Evolutionary conservation across 2,329 filamentous ascomycete genomes (phyloP), one percentile per base, ranked within the genome.

Genomic region (Botryotinia globosa): DNA sequence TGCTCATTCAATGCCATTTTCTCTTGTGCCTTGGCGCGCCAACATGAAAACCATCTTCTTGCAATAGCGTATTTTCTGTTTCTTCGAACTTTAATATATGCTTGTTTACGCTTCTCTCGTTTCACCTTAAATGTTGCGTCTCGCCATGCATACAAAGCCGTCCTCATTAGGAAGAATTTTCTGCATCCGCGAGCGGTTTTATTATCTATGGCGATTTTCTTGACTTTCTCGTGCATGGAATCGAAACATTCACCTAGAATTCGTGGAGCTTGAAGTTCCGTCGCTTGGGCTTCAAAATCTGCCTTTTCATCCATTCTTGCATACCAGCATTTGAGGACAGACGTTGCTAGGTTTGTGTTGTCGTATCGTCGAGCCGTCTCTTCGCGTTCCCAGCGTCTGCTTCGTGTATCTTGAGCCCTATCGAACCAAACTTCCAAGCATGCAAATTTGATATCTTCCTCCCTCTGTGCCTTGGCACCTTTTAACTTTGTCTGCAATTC

Each of bases 401-500:
- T 75, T 61, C 72, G 76, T n/a, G 72, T 80, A 51, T 77, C 76
- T 66, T 81, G 79, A 34, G 80, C 81, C 76, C 81, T 83, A 51
- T 82, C 77, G 48, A 82, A 79, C 80, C 85, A 83, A 39, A 75
- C 79, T 44, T 80, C 77, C 39, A 86, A 81, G 12, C 80, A 79
- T 39, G 82, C 80, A 12, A 79, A 79, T 56, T 83, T 82, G 61
- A 83, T 79, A 20, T 81, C 80, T 74, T 82, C 80, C n/a, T 83
- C 81, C 54, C 77, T 79, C 64, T 83, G 80, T 64, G 82, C 79
- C 71, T 74, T 63, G 10, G 68, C 58, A 39, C 67, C 51, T 18
- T 59, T 80, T 42, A 84, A 79, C 74, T 84, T 80, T 71, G 84
- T 85, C 48, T 85, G 84, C 44, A 91, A 77, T n/a, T 87, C 84